A percentile compares a stretch with the other conserved stretches of the same genome.
These are phyloP conservation scores for Talaromyces sp. DNA, from an alignment of 2,329 filamentous ascomycete species.

Conservation along the genomic window DNA sequence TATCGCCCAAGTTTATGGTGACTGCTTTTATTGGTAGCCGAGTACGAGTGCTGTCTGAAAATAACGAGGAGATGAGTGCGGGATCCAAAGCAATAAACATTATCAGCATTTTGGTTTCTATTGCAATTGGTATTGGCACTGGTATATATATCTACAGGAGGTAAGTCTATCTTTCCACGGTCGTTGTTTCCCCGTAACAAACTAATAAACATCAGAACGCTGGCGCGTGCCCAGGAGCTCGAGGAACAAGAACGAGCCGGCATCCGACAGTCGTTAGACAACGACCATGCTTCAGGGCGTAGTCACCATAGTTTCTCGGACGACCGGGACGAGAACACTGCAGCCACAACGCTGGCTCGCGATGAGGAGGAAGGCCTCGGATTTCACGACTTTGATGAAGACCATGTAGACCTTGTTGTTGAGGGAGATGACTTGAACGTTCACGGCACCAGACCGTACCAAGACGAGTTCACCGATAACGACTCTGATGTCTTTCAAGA, in stretches of 20 bases:
- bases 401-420: constrained; percentile 35
- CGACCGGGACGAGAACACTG: constrained; percentile 34
- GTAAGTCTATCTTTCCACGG: constrained; percentile 28
- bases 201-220: constrained; percentile 29
- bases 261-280: constrained; percentile 29
- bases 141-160: constrained; percentile 78
- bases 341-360: constrained; percentile 33
- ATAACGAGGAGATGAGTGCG: constrained; percentile 74
- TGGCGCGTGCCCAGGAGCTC: constrained; percentile 44
- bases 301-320: constrained; percentile 31
- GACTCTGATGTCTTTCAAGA: constrained; percentile 44
- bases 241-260: constrained; percentile 42
- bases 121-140: constrained; percentile 65
- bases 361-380: constrained; percentile 41
- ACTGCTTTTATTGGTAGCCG: constrained; percentile 88
- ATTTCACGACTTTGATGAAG: constrained; percentile 33
- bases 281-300: constrained; percentile 29
- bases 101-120: constrained; percentile 67
- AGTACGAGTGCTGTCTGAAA: constrained; percentile 75
- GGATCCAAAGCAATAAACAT: constrained; percentile 79
- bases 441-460: constrained; percentile 34
- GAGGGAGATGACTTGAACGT: constrained; percentile 42
- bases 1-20: constrained; percentile 81
- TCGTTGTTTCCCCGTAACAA: background rate
- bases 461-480: constrained; percentile 50